Base-by-base conservation (phyloP, 2,329 filamentous ascomycete genomes). In the Sporothrix variecibatus region DNA sequence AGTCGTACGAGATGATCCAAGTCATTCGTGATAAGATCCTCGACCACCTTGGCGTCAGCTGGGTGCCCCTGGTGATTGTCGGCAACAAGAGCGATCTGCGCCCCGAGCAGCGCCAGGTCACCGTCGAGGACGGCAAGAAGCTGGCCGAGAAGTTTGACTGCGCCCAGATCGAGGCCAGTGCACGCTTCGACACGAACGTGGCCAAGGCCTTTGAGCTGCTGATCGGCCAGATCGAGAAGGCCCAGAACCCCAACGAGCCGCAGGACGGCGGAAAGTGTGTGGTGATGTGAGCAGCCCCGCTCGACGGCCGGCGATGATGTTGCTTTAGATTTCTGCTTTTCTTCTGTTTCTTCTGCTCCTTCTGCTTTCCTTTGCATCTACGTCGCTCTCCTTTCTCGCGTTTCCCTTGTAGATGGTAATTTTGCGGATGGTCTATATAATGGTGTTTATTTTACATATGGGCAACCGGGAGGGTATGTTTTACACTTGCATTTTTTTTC, bases 11-110 rank as follows among this genome's bases (percentile, higher is more conserved):
- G 82, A 99, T 98, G 95, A 92, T 97, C 70, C 91, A 93, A 80
- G 94, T 98, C 75, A 97, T 99, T 78, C 89, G 95, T 34, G 95
- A 98, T 82, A 99, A 98, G 88, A 98, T 99, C 76, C 86, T 99
- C 74, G 97, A 97, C 82, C 95, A 98, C 82, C 78, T 97, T 93
- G 96, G 96, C 77, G 93, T 94, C 75, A 95, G 98, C 79, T 93
- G 92, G 82, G 94, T 98, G 71, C 96, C 96, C 11, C 92, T 98
- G 79, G 94, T 97, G 79, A 92, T 99, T 76, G 95, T 99, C 72
- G 96, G 94, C 79, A 99, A 99, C 87, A 99, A 99, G 86, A 95
- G 92, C 81, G 96, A 99, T 83, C 87, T 99, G 74, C 91, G 94
- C 75, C 92, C 94, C 72, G 95, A 98, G 82, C 94, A 97, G 85